Evolutionary conservation across 2,329 filamentous ascomycete species (phyloP).

Genomic region (Trichoderma asperellum): DNA sequence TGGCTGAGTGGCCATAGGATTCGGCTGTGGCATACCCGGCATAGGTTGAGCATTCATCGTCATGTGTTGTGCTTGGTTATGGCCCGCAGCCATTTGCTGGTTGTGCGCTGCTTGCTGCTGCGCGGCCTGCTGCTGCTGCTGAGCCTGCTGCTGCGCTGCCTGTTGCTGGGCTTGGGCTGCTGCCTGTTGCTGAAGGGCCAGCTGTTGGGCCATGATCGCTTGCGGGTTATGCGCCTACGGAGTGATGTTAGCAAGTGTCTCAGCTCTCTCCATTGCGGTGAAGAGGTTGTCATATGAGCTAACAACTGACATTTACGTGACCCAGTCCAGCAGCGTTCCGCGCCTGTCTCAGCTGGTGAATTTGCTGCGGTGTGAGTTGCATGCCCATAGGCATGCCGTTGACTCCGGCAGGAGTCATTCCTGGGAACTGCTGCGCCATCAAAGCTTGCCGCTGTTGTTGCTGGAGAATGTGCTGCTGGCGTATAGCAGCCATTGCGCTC

Average conservation of each 20-base stretch:
- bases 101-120: slow-evolving; percentile 46
- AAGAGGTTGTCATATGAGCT: background rate
- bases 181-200: slow-evolving; percentile 50
- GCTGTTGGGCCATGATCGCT: slow-evolving; percentile 52
- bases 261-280: background rate
- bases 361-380: slow-evolving; percentile 54
- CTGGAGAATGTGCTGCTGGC: slow-evolving; percentile 62
- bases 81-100: slow-evolving; percentile 47
- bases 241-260: slow-evolving; percentile 1
- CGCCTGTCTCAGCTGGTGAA: slow-evolving; percentile 53
- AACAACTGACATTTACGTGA: slow-evolving; percentile 44
- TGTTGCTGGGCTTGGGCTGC: slow-evolving; percentile 45
- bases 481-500: slow-evolving; percentile 47
- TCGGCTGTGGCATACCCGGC: slow-evolving; percentile 50
- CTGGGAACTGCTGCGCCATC: slow-evolving; percentile 59
- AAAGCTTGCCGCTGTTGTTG: slow-evolving; percentile 58
- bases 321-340: slow-evolving; percentile 43
- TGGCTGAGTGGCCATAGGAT: slow-evolving; percentile 42
- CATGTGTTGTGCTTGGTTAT: slow-evolving; percentile 52
- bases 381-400: slow-evolving; percentile 58
- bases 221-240: slow-evolving; percentile 39
- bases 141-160: slow-evolving; percentile 18
- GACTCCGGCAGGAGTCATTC: slow-evolving; percentile 49
- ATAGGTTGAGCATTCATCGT: slow-evolving; percentile 55
- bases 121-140: slow-evolving; percentile 33